These are phyloP conservation scores for Solanum corneliomulleri DNA, from an alignment of 257 asterid species.

Conservation along the genomic window DNA sequence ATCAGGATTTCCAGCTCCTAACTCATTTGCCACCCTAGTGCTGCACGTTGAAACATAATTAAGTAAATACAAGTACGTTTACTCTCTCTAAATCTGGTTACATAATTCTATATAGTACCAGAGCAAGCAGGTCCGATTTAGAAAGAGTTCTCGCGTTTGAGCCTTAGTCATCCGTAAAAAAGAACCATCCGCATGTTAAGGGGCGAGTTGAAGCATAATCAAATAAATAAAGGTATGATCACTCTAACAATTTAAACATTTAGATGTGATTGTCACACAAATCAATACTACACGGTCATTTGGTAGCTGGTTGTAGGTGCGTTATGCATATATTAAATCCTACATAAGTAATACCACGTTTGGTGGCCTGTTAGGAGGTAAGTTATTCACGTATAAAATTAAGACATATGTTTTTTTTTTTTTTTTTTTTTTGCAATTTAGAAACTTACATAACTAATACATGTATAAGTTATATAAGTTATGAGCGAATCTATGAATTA, in stretches of 20 bases:
- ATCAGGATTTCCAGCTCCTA: conserved; percentile 57
- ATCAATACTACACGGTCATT: background rate
- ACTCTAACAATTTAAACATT: background rate
- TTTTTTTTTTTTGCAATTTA: no score
- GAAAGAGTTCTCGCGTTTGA: background rate
- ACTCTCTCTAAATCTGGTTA: background rate
- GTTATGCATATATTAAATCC: background rate
- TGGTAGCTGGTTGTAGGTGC: background rate
- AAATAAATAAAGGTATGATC: background rate
- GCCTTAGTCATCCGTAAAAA: background rate
- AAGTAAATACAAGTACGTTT: background rate
- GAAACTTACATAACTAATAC: background rate
- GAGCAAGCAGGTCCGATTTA: background rate
- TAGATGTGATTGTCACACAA: background rate
- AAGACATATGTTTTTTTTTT: no score
- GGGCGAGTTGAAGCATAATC: background rate
- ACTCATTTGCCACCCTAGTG: conserved; percentile 80
- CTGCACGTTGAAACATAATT: conserved; percentile 24
- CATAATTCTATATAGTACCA: background rate
- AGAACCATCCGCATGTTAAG: background rate
- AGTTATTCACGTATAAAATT: background rate
- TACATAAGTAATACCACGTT: background rate
- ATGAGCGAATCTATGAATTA: no score
- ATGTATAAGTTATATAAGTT: background rate
- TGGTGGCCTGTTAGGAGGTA: background rate